These are phyloP conservation scores for Xylaria sp. DNA, from an alignment of 2,329 filamentous ascomycete genomes.

Conservation along the genomic window DNA sequence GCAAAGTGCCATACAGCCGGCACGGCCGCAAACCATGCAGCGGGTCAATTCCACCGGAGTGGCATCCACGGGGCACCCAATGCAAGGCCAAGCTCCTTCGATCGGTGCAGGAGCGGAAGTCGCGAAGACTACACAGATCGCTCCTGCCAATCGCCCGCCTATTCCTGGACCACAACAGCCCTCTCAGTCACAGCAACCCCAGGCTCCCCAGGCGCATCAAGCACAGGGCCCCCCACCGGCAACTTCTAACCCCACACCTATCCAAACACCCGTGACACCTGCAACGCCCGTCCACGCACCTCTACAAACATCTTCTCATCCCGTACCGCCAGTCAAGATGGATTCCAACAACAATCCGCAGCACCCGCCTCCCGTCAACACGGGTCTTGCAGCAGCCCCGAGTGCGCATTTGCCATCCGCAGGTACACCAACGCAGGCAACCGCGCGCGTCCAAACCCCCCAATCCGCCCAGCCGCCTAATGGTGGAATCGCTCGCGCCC, in stretches of 20 bases:
- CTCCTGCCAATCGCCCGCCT: constrained; percentile 21
- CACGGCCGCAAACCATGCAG: constrained; percentile 26
- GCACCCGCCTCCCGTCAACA: constrained; percentile 44
- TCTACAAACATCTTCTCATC: constrained; percentile 24
- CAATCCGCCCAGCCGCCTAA: constrained; percentile 33
- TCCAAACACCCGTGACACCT: constrained; percentile 25
- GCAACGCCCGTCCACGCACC: constrained; percentile 25
- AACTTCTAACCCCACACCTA: constrained; percentile 1
- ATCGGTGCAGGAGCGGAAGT: constrained; percentile 33
- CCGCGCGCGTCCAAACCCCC: constrained; percentile 45
- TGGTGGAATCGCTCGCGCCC: constrained; percentile 23
- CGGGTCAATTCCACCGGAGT: constrained; percentile 18
- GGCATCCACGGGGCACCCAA: constrained; percentile 24
- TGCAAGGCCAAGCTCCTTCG: constrained; percentile 32
- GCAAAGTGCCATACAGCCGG: constrained; percentile 19
- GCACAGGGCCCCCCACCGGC: constrained; percentile 9
- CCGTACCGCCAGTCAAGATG: constrained; percentile 34
- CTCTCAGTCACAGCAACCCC: neutral
- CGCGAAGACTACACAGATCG: constrained; percentile 31
- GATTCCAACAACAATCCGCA: constrained; percentile 33
- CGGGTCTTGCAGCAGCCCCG: constrained; percentile 38
- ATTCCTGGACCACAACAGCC: constrained; percentile 16
- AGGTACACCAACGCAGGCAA: constrained; percentile 46
- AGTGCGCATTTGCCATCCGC: constrained; percentile 36
- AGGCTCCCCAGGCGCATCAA: constrained; percentile 1